A percentile compares a stretch with the other conserved stretches of the same genome.
Evolutionary conservation across 257 asterid species (phyloP).

Genomic region (Fraxinus quadrangulata): DNA sequence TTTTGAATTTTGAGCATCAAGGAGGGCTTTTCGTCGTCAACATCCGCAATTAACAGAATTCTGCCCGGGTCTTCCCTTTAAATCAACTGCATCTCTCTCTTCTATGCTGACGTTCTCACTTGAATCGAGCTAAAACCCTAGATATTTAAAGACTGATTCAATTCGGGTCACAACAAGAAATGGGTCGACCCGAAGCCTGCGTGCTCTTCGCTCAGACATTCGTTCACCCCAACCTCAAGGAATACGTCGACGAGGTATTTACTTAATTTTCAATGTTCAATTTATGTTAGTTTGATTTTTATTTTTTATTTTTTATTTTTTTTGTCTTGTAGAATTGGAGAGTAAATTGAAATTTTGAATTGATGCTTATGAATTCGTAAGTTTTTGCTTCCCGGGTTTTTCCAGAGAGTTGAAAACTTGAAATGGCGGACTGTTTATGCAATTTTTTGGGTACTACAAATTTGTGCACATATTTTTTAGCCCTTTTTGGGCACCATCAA

Average conservation of each 20-base stretch:
- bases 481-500: not conserved
- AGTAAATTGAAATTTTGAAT: too few relatives aligned
- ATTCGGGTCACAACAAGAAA: constrained; percentile 24
- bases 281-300: not conserved
- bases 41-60: too few relatives aligned
- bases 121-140: constrained; percentile 22
- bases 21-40: too few relatives aligned
- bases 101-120: not conserved
- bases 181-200: constrained; percentile 93
- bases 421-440: not conserved
- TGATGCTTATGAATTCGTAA: not conserved
- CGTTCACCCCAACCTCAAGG: constrained; percentile 69
- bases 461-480: not conserved
- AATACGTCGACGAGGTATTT: constrained; percentile 88
- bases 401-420: not conserved
- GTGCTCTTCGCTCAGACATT: constrained; percentile 92
- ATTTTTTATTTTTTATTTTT: too few relatives aligned
- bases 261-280: not conserved
- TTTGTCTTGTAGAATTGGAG: not conserved
- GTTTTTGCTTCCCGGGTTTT: not conserved
- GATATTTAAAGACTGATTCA: constrained; percentile 4
- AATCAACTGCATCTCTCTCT: not conserved
- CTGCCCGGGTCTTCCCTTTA: too few relatives aligned
- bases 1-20: too few relatives aligned
- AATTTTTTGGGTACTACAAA: not conserved